Evolutionary conservation across 805 yeast species (phyloP), one percentile per base, ranked within the genome.

Genomic region (Kuraishia capsulata): DNA sequence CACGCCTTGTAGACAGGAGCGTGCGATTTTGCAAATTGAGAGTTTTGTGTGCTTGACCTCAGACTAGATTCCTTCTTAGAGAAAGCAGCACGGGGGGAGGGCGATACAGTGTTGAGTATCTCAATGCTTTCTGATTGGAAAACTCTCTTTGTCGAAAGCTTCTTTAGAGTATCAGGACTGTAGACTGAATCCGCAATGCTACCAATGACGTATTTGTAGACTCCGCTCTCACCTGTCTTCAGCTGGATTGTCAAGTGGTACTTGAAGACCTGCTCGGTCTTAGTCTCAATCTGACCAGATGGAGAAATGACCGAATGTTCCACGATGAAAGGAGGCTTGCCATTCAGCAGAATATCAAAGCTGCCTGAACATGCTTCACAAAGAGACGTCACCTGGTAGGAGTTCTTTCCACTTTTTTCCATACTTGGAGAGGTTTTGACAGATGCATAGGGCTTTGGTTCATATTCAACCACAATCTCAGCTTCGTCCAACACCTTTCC

Each of bases 101-200:
- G 61, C 39, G 70, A 65, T 4, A 88, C 84, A 2, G 59, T 47
- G 49, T 80, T 84, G 33, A 54, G 54, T 6, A 81, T 57, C 2
- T 44, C 50, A 20, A 75, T 53, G 20, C 19, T 21, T 18, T 56
- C 51, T 21, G 56, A 51, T 1, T 33, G 35, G 41, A 62, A 57
- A 16, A 37, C 16, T 1, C 46, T 37, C 11, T 35, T 36, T 44
- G 48, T 29, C 50, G 48, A 38, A n/a, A 57, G 43, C 6, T 51
- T 46, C 9, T 51, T 46, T 23, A 64, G 41, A 39, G 64, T 65
- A 40, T 58, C 56, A 50, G 50, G 69, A 40, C 64, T 58, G 50
- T 85, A 89, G 19, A 75, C 59, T 0, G 76, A 59, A 53, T 89
- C 97, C 44, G 70, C 77, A 1, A 89, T 62, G 2, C 74, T 76